Evolutionary conservation across 345 rosid species (phyloP).

Genomic region (Balakata baccata): DNA sequence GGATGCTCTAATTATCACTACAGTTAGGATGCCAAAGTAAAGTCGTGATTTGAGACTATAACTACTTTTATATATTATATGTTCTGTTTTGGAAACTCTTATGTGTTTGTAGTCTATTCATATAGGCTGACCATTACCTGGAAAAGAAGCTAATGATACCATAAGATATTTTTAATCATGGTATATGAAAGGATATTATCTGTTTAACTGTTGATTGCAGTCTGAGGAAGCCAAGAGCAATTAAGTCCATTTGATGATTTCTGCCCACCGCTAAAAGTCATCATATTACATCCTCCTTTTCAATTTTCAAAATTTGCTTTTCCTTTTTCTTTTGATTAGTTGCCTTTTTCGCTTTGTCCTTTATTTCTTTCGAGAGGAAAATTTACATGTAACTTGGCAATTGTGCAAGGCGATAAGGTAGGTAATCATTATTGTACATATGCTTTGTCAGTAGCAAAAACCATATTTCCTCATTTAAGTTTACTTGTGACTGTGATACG

Average conservation of each 20-base stretch:
- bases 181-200: not conserved
- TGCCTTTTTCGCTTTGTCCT: conserved; percentile 8
- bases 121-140: not conserved
- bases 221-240: not conserved
- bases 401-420: not conserved
- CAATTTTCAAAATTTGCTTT: conserved; percentile 11
- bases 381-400: not conserved
- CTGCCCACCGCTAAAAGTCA: not conserved
- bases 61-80: not conserved
- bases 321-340: not conserved
- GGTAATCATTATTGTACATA: conserved; percentile 3
- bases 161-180: not conserved
- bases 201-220: not conserved
- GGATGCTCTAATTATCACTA: not conserved
- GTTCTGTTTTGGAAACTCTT: not conserved
- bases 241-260: not conserved
- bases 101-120: not conserved
- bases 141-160: no score
- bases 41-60: not conserved
- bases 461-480: not conserved
- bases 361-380: not conserved
- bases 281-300: not conserved
- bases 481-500: not conserved
- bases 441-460: not conserved
- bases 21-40: not conserved